phyloP scores from a whole-genome alignment of 768 basidiomycete species.

The Naematelia encephala region DNA sequence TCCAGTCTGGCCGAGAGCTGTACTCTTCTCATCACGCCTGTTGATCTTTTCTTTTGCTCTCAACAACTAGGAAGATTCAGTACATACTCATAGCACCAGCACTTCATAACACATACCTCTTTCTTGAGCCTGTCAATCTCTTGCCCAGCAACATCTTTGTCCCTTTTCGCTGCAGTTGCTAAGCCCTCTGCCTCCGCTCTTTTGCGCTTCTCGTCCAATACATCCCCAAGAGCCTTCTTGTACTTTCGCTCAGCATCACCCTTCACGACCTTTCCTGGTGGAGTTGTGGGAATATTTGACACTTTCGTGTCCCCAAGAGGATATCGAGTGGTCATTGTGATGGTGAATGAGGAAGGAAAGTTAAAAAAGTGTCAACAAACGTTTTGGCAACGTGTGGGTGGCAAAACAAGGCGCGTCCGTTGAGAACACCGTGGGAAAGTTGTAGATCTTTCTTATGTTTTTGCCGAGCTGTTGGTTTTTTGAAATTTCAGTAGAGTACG shows the following conservation, averaged over 20 bases:
- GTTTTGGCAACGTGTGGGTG: not conserved
- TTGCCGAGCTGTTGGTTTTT: not conserved
- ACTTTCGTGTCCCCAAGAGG: not conserved
- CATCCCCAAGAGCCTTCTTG: slow-evolving; percentile 11
- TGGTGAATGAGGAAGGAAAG: not conserved
- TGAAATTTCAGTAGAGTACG: not conserved
- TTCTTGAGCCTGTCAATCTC: slow-evolving; percentile 8
- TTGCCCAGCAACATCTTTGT: slow-evolving; percentile 1
- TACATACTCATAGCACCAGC: not conserved
- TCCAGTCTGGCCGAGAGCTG: slow-evolving; percentile 2
- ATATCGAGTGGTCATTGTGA: not conserved
- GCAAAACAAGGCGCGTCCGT: slow-evolving; percentile 4
- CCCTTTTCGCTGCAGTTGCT: slow-evolving; percentile 15
- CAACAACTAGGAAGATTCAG: slow-evolving; percentile 22
- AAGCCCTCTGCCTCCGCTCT: slow-evolving; percentile 21
- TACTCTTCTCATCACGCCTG: slow-evolving; percentile 24
- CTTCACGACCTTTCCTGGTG: slow-evolving; percentile 1
- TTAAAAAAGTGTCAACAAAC: not conserved
- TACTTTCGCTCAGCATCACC: slow-evolving; percentile 10
- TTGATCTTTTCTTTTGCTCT: slow-evolving; percentile 20
- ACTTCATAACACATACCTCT: slow-evolving; percentile 3
- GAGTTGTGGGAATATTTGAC: not conserved
- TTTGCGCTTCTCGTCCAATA: slow-evolving; percentile 7
- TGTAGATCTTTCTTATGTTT: no score
- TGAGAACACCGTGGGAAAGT: slow-evolving; percentile 5